Percentiles rank a stretch among this genome's conserved stretches.
Conservation (phyloP, 768 basidiomycete genomes). For the Galerina marginata region DNA sequence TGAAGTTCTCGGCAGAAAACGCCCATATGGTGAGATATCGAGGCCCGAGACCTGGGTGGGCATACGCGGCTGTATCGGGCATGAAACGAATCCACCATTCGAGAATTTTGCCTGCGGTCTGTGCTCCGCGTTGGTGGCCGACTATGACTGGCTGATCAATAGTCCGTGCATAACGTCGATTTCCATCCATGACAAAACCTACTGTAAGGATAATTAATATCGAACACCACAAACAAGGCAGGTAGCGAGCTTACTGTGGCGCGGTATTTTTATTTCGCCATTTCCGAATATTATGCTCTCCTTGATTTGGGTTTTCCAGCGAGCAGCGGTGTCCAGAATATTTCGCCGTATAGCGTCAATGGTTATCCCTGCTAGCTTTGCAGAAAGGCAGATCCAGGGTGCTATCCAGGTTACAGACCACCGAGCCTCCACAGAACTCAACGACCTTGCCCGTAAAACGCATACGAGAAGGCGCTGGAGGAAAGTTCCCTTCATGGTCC, state of each 20-base stretch:
- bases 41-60: background rate
- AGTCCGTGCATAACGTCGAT: background rate
- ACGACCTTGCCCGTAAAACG: background rate
- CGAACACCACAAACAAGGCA: background rate
- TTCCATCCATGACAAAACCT: conserved; percentile 6
- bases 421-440: background rate
- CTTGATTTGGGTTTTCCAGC: background rate
- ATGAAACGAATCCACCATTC: conserved; percentile 8
- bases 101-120: background rate
- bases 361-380: background rate
- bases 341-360: background rate
- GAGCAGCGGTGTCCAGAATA: background rate
- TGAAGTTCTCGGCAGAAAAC: conserved; percentile 5
- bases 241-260: background rate
- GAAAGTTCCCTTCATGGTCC: background rate
- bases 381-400: background rate
- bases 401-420: background rate
- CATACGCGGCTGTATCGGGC: background rate
- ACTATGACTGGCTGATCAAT: background rate
- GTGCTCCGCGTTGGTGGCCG: conserved; percentile 3
- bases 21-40: conserved; percentile 4
- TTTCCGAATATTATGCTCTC: background rate
- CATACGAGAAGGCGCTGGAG: background rate
- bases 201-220: background rate
- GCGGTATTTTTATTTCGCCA: background rate